Evolutionary conservation across 257 asterid genomes (phyloP), one percentile per base, ranked within the genome.

Genomic region (Sherardia arvensis): DNA sequence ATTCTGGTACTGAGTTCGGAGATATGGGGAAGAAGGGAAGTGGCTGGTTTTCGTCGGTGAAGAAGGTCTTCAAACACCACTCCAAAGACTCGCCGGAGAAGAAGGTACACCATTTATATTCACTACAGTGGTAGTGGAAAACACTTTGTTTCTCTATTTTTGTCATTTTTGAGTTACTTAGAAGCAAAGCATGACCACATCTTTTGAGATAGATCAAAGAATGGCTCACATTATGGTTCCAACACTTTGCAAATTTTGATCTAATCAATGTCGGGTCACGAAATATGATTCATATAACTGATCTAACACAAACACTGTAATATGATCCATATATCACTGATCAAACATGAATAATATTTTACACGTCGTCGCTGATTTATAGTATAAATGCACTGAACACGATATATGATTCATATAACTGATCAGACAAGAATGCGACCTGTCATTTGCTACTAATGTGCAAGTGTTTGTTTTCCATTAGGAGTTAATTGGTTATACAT

Each of bases 11-110:
- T 21, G 69, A 18, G 58, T 77, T 70, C 53, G 73, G 79, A 74
- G 53, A 87, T 83, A 87, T 87, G 95, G 95, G 95, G 54, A 82
- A 83, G 88, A 85, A 83, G 69, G 88, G 91, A n/a, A 73, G 81
- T 30, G 70, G 97, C 27, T 90, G 97, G 97, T 87, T 90, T 68
- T 84, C 91, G 30, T 68, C 92, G 12, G 86, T 90, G 72, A 87
- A 83, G 88, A 90, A 76, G 79, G 95, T 82, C n/a, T 90, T 90
- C 63, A 90, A 81, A 77, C 86, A 80, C 38, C 78, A 92, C 60
- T 76, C 94, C 29, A 77, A 54, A 69, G 88, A 80, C 11, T 59
- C 77, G 26, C 84, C 82, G 3, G 90, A 83, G 38, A 81, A 81
- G 78, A 90, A 87, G 97, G 97, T 90, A 27, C n/a, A n/a, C 26